Evolutionary conservation across 768 basidiomycete genomes (phyloP).

Genomic region (Tulasnella sp.): DNA sequence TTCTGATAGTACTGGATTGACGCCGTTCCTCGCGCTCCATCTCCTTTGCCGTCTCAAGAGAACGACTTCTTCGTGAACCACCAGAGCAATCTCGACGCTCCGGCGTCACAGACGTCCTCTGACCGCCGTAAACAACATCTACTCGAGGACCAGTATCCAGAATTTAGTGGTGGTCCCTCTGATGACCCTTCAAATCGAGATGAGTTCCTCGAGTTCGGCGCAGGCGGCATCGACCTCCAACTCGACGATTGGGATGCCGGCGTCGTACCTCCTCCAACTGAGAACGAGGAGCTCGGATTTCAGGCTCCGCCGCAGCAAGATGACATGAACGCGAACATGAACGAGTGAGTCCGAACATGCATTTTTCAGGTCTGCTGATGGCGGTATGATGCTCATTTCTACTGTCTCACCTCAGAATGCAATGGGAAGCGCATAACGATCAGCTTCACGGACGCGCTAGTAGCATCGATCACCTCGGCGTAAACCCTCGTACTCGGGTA

Average conservation of each 20-base stretch:
- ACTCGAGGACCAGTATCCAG: background rate
- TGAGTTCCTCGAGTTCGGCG: conserved; percentile 9
- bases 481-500: too few species aligned
- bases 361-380: too few species aligned
- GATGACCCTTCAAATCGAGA: conserved; percentile 10
- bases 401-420: too few species aligned
- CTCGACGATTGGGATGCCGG: background rate
- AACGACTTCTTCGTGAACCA: background rate
- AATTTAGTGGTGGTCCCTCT: conserved; percentile 14
- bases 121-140: background rate
- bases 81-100: too few species aligned
- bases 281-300: background rate
- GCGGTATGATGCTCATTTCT: too few species aligned
- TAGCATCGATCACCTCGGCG: too few species aligned
- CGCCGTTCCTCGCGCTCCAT: background rate
- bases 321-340: background rate
- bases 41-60: background rate
- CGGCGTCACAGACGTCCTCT: background rate
- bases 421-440: too few species aligned
- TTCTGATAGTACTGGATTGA: conserved; percentile 1
- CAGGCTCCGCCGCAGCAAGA: background rate
- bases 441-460: too few species aligned
- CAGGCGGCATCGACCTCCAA: background rate
- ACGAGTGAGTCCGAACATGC: background rate
- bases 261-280: background rate